These are phyloP conservation scores for Hypocrella siamensis DNA, from an alignment of 2,329 filamentous ascomycete genomes.

Conservation along the genomic window DNA sequence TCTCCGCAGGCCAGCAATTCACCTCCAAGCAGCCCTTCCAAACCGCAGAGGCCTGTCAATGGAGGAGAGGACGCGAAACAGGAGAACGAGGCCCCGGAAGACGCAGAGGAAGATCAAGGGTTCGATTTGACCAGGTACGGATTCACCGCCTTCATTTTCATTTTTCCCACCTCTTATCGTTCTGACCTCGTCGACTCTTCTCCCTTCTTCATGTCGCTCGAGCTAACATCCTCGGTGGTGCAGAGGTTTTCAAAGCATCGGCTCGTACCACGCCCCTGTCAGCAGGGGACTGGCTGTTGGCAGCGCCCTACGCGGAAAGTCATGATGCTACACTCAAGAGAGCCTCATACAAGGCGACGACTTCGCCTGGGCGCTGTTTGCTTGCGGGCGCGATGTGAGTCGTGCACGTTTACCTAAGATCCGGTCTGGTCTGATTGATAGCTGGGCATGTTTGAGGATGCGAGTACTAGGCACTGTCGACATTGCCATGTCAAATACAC, in stretches of 20 bases:
- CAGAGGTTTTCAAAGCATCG: conserved; percentile 51
- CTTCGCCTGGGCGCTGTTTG: no score
- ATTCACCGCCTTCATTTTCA: conserved; percentile 1
- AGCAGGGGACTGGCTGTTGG: conserved; percentile 28
- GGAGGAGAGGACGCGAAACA: conserved; percentile 5
- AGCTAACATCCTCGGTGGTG: conserved; percentile 8
- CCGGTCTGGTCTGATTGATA: no score
- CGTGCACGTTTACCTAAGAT: no score
- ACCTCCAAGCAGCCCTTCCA: conserved; percentile 34
- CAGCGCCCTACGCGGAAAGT: conserved; percentile 21
- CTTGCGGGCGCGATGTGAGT: no score
- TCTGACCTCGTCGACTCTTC: not conserved
- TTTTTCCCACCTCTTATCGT: not conserved
- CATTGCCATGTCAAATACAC: no score
- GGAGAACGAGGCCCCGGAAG: conserved; percentile 15
- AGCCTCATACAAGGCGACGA: no score
- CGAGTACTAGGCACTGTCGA: no score
- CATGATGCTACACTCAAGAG: no score
- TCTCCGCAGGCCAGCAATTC: conserved; percentile 35
- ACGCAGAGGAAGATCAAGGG: conserved; percentile 30
- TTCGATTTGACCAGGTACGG: conserved; percentile 44
- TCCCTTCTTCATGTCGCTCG: not conserved
- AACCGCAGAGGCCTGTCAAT: conserved; percentile 18
- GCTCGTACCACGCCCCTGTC: conserved; percentile 42
- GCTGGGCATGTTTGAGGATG: no score